These are phyloP conservation scores for Saccharomyces hybrid DNA, from an alignment of 1,139 yeast genomes.

Conservation along the genomic window DNA sequence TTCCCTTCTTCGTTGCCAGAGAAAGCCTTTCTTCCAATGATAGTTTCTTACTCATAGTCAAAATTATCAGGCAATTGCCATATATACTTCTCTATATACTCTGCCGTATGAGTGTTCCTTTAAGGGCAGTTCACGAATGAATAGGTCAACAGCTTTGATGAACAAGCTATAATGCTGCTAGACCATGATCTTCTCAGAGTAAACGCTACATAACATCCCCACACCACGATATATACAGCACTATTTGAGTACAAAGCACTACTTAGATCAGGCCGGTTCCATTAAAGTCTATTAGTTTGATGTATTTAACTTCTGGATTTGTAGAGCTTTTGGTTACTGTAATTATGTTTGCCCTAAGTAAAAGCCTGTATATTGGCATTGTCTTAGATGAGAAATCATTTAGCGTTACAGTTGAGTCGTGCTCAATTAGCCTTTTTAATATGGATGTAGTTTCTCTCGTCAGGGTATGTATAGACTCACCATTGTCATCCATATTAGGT, in stretches of 20 bases:
- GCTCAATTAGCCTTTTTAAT: constrained; percentile 10
- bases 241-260: background rate
- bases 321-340: background rate
- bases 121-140: background rate
- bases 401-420: constrained; percentile 13
- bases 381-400: constrained; percentile 13
- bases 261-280: background rate
- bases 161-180: background rate
- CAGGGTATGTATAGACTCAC: background rate
- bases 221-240: background rate
- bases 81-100: background rate
- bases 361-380: constrained; percentile 11
- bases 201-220: background rate
- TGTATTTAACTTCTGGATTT: background rate
- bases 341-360: constrained; percentile 9
- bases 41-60: constrained; percentile 34
- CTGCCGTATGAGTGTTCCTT: background rate
- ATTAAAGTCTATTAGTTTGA: constrained; percentile 4
- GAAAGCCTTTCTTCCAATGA: constrained; percentile 77
- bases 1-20: constrained; percentile 53
- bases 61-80: background rate
- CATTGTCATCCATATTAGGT: constrained; percentile 9
- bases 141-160: background rate
- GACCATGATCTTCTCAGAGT: background rate
- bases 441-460: background rate